Evolutionary conservation across 1,139 yeast species (phyloP).

Genomic region (Saccharomyces pastorianus): DNA sequence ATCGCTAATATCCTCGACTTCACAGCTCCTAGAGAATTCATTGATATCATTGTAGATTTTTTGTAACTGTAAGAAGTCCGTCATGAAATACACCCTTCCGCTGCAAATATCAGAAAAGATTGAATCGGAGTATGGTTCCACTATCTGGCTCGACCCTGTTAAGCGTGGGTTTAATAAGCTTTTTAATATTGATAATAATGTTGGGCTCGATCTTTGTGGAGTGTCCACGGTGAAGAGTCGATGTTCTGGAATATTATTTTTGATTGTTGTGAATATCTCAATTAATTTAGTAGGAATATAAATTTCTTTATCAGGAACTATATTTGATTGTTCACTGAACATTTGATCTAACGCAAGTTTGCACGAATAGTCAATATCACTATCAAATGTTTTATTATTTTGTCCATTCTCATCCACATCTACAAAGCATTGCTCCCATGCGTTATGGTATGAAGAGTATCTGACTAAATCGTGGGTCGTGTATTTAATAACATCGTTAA

Average conservation of each 20-base stretch:
- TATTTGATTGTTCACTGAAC: neutral
- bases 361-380: slow-evolving; percentile 23
- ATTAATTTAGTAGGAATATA: slow-evolving; percentile 26
- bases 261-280: slow-evolving; percentile 20
- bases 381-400: slow-evolving; percentile 7
- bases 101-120: neutral
- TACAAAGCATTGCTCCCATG: slow-evolving; percentile 24
- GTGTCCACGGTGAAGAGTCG: slow-evolving; percentile 23
- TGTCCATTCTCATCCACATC: slow-evolving; percentile 10
- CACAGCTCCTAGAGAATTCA: slow-evolving; percentile 13
- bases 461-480: slow-evolving; percentile 25
- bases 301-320: slow-evolving; percentile 5
- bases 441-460: slow-evolving; percentile 4
- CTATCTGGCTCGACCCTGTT: slow-evolving; percentile 3
- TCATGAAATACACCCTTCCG: slow-evolving; percentile 9
- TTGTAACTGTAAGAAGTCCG: slow-evolving; percentile 20
- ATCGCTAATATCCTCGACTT: slow-evolving; percentile 14
- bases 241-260: slow-evolving; percentile 22
- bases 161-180: neutral
- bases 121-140: slow-evolving; percentile 3
- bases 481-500: slow-evolving; percentile 24
- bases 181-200: slow-evolving; percentile 5
- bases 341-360: slow-evolving; percentile 10
- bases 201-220: slow-evolving; percentile 7
- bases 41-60: slow-evolving; percentile 17